Evolutionary conservation across 768 basidiomycete genomes (phyloP).

Genomic region (Boletus tylopilopsis): DNA sequence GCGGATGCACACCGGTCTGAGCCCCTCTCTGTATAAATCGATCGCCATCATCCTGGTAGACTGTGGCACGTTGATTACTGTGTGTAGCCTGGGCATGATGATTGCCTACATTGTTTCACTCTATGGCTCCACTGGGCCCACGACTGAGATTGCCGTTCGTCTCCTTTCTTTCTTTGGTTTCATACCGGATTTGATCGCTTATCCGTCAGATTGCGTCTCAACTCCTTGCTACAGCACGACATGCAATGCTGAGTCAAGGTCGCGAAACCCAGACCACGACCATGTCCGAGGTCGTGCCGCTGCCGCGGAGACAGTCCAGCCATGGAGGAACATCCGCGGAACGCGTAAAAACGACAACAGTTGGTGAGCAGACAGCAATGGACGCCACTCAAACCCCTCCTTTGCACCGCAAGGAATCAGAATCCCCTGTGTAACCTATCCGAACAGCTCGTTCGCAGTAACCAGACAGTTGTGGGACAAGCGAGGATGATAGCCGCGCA

Average conservation of each 20-base stretch:
- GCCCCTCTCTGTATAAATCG: slow-evolving; percentile 10
- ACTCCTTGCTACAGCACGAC: slow-evolving; percentile 15
- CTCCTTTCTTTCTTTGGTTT: background rate
- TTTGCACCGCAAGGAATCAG: no score
- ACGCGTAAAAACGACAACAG: no score
- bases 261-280: background rate
- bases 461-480: no score
- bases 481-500: no score
- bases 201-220: slow-evolving; percentile 10
- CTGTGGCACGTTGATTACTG: slow-evolving; percentile 14
- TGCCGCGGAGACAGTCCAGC: background rate
- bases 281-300: background rate
- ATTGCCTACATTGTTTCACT: slow-evolving; percentile 3
- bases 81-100: slow-evolving; percentile 5
- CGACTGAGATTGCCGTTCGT: slow-evolving; percentile 18
- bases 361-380: no score
- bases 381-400: no score
- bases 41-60: slow-evolving; percentile 17
- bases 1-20: background rate
- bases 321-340: background rate
- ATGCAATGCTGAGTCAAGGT: slow-evolving; percentile 2
- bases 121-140: slow-evolving; percentile 5
- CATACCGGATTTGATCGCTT: background rate
- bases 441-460: no score
- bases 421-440: no score